Base-by-base conservation (phyloP, 1,139 yeast species). In the Diutina mesorugosa region DNA sequence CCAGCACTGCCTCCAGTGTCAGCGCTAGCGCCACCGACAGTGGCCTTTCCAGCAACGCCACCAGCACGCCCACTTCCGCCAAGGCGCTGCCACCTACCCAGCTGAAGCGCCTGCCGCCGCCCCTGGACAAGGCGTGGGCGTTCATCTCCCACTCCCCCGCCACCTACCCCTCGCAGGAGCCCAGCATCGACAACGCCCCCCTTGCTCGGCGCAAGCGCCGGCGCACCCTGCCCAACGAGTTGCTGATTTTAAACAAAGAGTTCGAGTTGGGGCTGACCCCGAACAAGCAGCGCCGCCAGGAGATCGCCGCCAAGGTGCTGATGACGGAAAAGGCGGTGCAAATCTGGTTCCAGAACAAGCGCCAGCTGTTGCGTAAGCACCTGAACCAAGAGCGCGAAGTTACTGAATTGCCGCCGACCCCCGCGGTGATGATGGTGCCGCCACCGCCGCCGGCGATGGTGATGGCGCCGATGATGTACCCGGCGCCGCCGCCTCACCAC, bases 311-410 rank as follows among this genome's bases (percentile, higher is more conserved):
- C 45, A 81, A 77, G 61, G 95, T 93, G 51, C 83, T 83, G 61
- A 93, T 91, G 98, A 81, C 93, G n/a, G 97, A 90, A 68, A 90
- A 90, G 69, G 96, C 97, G 1, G 96, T 93, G 38, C 98, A 93
- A 72, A 90, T 93, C 61, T 93, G 99, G 99, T 93, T 93, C 71
- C 99, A 93, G 71, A 93, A 93, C 71, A 87, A 84, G 69, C 83
- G 99, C 69, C 99, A 93, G 72, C 80, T 90, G 51, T 71, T 84
- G 61, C 82, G 95, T 62, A 50, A 50, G n/a, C 84, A 82, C 63
- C 79, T 72, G 61, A 66, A 67, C 58, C 67, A 65, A 57, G 80
- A 77, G 60, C 72, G 68, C 62, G 81, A 77, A 64, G 67, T 76
- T 55, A 73, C 78, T 3, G 78, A 71, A 58, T 70, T 75, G 60